Conservation (phyloP, 257 asterid genomes). For the Jacaranda copaia region DNA sequence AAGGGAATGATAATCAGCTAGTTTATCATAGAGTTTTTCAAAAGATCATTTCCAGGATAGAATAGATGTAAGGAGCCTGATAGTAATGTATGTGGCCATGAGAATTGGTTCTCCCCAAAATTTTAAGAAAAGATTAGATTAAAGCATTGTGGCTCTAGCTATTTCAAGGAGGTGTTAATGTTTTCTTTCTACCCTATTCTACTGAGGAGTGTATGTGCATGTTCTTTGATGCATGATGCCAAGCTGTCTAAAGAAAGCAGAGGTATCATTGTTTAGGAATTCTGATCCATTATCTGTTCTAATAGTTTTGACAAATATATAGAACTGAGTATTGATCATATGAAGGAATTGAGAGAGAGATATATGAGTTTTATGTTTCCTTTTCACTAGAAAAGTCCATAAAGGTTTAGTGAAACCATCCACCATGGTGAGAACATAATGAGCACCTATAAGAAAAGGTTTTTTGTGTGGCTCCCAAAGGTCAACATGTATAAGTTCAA, state of each 20-base stretch:
- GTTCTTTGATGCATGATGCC: neutral
- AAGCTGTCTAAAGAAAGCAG: neutral
- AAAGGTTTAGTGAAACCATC: neutral
- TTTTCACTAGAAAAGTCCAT: neutral
- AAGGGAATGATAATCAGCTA: neutral
- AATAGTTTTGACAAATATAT: neutral
- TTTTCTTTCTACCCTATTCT: neutral
- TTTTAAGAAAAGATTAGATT: neutral
- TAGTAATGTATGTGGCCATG: neutral
- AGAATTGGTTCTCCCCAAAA: neutral
- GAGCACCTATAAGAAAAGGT: neutral
- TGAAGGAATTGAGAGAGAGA: neutral
- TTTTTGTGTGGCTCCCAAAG: neutral
- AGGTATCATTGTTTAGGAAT: neutral
- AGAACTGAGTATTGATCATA: neutral
- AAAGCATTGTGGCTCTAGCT: neutral
- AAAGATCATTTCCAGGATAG: neutral
- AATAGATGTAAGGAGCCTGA: neutral
- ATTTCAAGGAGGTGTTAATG: neutral
- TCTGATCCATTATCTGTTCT: neutral
- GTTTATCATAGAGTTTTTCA: neutral
- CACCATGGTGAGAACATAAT: neutral
- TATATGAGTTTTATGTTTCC: neutral
- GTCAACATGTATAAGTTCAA: neutral
- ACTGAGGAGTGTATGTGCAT: neutral